A percentile compares a stretch with the other conserved stretches of the same genome.
These are phyloP conservation scores for Stemphylium vesicarium DNA, from an alignment of 2,329 filamentous ascomycete species.

Conservation along the genomic window DNA sequence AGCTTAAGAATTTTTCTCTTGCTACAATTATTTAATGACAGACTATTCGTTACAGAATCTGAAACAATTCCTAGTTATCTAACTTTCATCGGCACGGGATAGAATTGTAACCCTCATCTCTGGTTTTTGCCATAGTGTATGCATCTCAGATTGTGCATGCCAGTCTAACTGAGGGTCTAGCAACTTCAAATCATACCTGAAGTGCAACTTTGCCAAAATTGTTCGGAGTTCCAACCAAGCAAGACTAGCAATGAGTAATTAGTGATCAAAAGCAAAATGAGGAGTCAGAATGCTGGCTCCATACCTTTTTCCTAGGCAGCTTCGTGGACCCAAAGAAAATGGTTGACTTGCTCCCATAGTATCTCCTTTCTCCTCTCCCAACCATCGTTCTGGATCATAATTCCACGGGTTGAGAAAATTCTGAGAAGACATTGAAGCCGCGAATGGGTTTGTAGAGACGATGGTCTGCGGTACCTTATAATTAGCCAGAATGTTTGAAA, in stretches of 20 bases:
- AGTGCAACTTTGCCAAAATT: not conserved
- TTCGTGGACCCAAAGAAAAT: slow-evolving; percentile 45
- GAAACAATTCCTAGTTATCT: too few species aligned
- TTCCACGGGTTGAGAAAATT: slow-evolving; percentile 25
- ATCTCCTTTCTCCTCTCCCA: slow-evolving; percentile 33
- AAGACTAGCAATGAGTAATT: not conserved
- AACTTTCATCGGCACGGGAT: too few species aligned
- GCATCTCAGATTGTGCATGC: not conserved
- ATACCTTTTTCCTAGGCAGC: slow-evolving; percentile 42
- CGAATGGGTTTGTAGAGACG: slow-evolving; percentile 22
- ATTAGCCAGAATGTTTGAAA: too few species aligned
- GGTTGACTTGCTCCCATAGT: slow-evolving; percentile 24
- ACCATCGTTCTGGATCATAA: slow-evolving; percentile 48
- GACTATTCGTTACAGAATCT: too few species aligned
- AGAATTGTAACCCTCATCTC: not conserved
- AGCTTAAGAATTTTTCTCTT: too few species aligned
- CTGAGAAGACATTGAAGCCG: slow-evolving; percentile 25
- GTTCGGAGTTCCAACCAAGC: not conserved
- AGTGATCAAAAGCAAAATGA: not conserved
- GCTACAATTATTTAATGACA: too few species aligned
- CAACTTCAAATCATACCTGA: not conserved
- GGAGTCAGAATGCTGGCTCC: not conserved
- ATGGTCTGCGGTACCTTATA: slow-evolving; percentile 13
- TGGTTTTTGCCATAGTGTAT: not conserved
- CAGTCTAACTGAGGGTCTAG: not conserved